These are phyloP conservation scores for Mortierella sp. DNA, from an alignment of 371 early-diverging fungal species.

Conservation along the genomic window DNA sequence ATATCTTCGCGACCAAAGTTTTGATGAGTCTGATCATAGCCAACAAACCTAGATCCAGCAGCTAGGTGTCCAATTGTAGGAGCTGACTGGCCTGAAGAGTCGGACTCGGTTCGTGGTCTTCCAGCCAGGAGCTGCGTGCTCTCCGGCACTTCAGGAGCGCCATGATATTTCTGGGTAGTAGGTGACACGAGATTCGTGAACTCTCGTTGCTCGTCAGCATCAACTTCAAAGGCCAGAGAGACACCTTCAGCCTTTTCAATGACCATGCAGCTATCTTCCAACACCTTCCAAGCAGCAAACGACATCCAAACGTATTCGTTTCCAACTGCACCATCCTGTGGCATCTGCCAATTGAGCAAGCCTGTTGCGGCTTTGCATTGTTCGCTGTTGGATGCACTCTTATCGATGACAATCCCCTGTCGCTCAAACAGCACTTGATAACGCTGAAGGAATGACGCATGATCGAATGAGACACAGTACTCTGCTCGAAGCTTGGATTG, in stretches of 20 bases:
- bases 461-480: constrained; percentile 50
- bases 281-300: constrained; percentile 19
- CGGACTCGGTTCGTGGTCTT: constrained; percentile 37
- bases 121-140: constrained; percentile 24
- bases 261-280: constrained; percentile 37
- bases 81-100: constrained; percentile 32
- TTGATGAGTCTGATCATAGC: constrained; percentile 15
- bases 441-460: constrained; percentile 38
- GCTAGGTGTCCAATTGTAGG: constrained; percentile 15
- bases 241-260: constrained; percentile 38
- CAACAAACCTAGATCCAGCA: constrained; percentile 17
- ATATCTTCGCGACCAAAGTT: constrained; percentile 21
- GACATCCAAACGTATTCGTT: constrained; percentile 44
- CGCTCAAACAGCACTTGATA: constrained; percentile 43
- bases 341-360: constrained; percentile 26
- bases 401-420: constrained; percentile 22
- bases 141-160: constrained; percentile 11
- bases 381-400: background rate
- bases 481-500: constrained; percentile 41
- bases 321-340: constrained; percentile 45
- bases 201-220: constrained; percentile 40
- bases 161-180: constrained; percentile 2
- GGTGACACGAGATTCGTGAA: constrained; percentile 29
- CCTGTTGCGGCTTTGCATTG: constrained; percentile 25
- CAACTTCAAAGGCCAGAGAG: constrained; percentile 33